A percentile compares a stretch with the other conserved stretches of the same genome.
Conservation (phyloP, 495 filamentous ascomycete genomes). For the Penicillium malachiteum region DNA sequence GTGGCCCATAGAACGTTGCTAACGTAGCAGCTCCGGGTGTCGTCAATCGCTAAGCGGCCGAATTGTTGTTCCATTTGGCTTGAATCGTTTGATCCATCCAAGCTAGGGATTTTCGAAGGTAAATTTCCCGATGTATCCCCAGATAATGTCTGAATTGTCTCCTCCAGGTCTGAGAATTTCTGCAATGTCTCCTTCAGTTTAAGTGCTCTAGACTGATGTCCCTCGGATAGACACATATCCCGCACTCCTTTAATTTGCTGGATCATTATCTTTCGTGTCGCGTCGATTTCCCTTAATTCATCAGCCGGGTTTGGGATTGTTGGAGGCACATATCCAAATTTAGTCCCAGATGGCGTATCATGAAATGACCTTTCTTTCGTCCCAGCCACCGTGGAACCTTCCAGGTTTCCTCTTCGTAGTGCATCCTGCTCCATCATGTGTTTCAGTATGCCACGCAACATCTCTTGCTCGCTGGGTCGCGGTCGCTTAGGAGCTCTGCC, state of each 20-base stretch:
- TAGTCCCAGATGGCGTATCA: too few relatives aligned
- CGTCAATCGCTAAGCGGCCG: conserved; percentile 70
- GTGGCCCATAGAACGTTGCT: conserved; percentile 76
- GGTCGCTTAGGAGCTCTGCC: conserved; percentile 12
- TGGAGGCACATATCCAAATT: too few relatives aligned
- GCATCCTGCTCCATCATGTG: not conserved
- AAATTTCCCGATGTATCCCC: too few relatives aligned
- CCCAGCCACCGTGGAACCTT: too few relatives aligned
- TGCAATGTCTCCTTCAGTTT: not conserved
- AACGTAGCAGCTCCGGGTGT: conserved; percentile 70
- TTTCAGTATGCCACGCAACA: conserved; percentile 1
- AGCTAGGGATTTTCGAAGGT: too few relatives aligned
- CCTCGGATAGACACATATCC: conserved; percentile 5
- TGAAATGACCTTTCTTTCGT: too few relatives aligned
- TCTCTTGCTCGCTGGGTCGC: not conserved
- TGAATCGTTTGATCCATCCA: not conserved
- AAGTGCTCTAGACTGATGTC: not conserved
- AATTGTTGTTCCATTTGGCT: conserved; percentile 29
- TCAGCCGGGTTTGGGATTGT: too few relatives aligned
- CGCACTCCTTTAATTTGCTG: too few relatives aligned
- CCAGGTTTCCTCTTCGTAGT: too few relatives aligned
- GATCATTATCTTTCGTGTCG: too few relatives aligned
- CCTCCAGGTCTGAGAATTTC: not conserved
- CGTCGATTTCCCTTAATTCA: too few relatives aligned
- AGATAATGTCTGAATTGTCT: too few relatives aligned